Conservation (phyloP, 1,139 yeast genomes). For the Blastobotrys malaysiensis region DNA sequence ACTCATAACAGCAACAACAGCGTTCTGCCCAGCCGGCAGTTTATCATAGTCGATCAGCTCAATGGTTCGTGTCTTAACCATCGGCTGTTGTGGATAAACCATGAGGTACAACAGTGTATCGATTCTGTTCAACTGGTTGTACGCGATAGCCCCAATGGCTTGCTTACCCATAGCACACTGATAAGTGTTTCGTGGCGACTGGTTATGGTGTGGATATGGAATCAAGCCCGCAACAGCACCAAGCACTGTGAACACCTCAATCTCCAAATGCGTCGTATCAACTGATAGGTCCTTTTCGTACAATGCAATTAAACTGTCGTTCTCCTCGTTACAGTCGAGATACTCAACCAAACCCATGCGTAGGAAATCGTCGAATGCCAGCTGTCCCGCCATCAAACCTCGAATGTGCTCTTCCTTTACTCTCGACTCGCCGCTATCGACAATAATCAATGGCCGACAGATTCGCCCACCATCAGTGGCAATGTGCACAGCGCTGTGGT, state of each 20-base stretch:
- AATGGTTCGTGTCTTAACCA: conserved; percentile 96
- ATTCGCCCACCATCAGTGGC: conserved; percentile 99
- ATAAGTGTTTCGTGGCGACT: conserved; percentile 98
- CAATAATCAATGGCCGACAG: conserved; percentile 93
- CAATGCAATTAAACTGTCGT: conserved; percentile 87
- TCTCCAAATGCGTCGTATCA: conserved; percentile 82
- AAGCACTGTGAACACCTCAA: conserved; percentile 91
- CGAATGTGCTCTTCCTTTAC: conserved; percentile 67
- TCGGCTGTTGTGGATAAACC: conserved; percentile 99
- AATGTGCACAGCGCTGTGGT: conserved; percentile 89
- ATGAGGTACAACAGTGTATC: conserved; percentile 88
- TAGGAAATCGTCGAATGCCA: conserved; percentile 87
- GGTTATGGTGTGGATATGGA: conserved; percentile 99
- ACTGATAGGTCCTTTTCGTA: conserved; percentile 61
- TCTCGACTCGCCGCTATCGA: conserved; percentile 61
- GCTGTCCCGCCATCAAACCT: conserved; percentile 55
- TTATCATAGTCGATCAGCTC: conserved; percentile 94
- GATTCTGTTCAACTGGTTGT: conserved; percentile 91
- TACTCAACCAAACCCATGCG: conserved; percentile 86
- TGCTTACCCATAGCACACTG: conserved; percentile 99
- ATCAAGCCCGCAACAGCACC: conserved; percentile 99
- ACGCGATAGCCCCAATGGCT: conserved; percentile 98
- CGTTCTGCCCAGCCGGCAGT: conserved; percentile 98
- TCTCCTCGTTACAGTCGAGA: conserved; percentile 95
- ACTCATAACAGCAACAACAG: conserved; percentile 98